phyloP scores from a whole-genome alignment of 169 alveolate species.

The Hammondia hammondi region DNA sequence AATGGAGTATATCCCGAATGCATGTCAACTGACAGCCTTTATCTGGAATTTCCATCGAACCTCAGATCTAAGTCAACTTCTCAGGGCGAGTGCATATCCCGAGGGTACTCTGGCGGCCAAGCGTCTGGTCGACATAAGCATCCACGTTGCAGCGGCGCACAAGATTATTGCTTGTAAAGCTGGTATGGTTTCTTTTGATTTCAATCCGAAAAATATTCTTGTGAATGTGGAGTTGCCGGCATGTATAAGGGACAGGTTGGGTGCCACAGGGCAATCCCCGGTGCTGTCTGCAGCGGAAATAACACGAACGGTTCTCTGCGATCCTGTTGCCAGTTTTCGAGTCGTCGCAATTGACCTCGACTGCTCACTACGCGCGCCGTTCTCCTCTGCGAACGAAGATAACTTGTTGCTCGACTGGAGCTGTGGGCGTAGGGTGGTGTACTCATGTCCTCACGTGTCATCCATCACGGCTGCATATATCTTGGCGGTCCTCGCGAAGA shows the following conservation, averaged over 20 bases:
- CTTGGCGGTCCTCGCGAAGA: conserved; percentile 55
- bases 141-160: conserved; percentile 18
- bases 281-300: conserved; percentile 39
- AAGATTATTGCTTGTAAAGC: conserved; percentile 48
- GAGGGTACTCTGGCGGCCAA: not conserved
- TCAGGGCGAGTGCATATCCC: not conserved
- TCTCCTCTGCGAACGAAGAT: conserved; percentile 29
- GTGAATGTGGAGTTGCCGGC: conserved; percentile 30
- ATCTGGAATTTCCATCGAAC: conserved; percentile 56
- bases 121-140: conserved; percentile 28
- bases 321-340: conserved; percentile 5
- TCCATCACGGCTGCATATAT: conserved; percentile 58
- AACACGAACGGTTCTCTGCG: conserved; percentile 21
- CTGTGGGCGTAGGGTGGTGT: conserved; percentile 57
- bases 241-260: not conserved
- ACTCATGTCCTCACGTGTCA: conserved; percentile 61
- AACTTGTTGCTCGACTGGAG: conserved; percentile 47
- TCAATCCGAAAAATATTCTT: conserved; percentile 63
- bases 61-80: not conserved
- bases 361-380: conserved; percentile 52
- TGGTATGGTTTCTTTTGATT: conserved; percentile 45
- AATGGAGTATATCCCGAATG: conserved; percentile 61
- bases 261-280: not conserved
- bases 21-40: conserved; percentile 55
- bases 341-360: conserved; percentile 64